A percentile compares a stretch with the other conserved stretches of the same genome.
phyloP scores from a whole-genome alignment of 495 filamentous ascomycete species.

The Terfezia claveryi region DNA sequence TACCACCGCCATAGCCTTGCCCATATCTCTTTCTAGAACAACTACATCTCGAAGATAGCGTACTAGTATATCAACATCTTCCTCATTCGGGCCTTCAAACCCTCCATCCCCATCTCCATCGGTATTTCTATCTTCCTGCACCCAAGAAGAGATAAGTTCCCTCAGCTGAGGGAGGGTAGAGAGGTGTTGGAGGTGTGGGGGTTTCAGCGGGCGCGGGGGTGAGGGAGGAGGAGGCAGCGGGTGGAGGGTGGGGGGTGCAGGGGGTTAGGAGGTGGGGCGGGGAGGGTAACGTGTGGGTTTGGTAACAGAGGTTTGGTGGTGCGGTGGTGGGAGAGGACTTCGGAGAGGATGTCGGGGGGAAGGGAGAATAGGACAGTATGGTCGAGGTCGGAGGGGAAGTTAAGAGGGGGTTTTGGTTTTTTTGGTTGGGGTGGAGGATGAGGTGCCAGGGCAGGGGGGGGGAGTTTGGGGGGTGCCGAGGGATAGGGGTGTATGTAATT shows the following conservation, averaged over 20 bases:
- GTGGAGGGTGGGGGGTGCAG: background rate
- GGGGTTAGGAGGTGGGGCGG: background rate
- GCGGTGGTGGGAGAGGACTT: background rate
- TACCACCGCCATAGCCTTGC: background rate
- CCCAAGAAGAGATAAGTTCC: background rate
- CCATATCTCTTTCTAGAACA: background rate
- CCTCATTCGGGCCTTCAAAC: background rate
- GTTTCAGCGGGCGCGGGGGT: background rate
- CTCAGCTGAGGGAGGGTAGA: background rate
- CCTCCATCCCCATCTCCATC: background rate
- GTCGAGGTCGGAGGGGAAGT: background rate
- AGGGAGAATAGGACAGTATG: background rate
- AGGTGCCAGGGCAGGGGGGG: background rate
- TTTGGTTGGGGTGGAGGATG: background rate
- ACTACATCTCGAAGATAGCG: background rate
- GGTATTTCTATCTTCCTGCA: background rate
- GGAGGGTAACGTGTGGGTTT: background rate
- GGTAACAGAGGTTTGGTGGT: background rate
- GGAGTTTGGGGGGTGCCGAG: background rate
- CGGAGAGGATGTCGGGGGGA: background rate
- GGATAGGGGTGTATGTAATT: too few relatives aligned
- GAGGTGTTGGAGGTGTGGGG: background rate
- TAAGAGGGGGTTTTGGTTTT: background rate
- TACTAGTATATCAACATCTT: background rate
- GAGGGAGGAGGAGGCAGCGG: background rate